A percentile compares a stretch with the other conserved stretches of the same genome.
Conservation (phyloP, 768 basidiomycete genomes). For the Psilocybe cyanescens region DNA sequence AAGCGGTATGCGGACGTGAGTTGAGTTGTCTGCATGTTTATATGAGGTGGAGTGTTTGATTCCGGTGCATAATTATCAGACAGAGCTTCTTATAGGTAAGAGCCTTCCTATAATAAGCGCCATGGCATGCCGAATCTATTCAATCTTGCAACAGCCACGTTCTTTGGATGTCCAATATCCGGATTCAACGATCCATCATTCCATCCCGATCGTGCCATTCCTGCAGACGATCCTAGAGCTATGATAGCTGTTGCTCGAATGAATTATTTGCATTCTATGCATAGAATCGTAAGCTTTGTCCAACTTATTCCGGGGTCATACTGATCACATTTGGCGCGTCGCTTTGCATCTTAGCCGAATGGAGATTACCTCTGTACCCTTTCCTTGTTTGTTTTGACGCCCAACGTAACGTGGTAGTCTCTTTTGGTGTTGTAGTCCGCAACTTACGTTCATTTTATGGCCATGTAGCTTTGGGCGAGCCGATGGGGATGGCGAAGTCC, state of each 20-base stretch:
- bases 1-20: conserved; percentile 55
- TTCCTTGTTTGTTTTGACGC: conserved; percentile 40
- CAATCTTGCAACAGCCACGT: conserved; percentile 33
- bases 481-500: conserved; percentile 47
- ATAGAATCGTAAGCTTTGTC: conserved; percentile 37
- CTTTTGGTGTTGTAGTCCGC: too few species aligned
- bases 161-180: conserved; percentile 37
- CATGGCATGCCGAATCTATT: not conserved
- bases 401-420: conserved; percentile 29
- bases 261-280: conserved; percentile 47
- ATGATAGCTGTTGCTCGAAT: conserved; percentile 43
- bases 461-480: conserved; percentile 39
- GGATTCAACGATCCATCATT: conserved; percentile 25
- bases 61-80: conserved; percentile 27
- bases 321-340: not conserved
- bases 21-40: conserved; percentile 5
- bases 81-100: conserved; percentile 46
- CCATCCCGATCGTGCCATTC: conserved; percentile 18
- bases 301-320: too few species aligned
- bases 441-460: not conserved
- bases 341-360: conserved; percentile 29
- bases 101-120: not conserved
- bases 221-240: conserved; percentile 42
- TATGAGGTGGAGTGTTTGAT: not conserved
- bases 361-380: conserved; percentile 48